These are phyloP conservation scores for Xylaria sp. DNA, from an alignment of 2,329 filamentous ascomycete genomes.

Conservation along the genomic window DNA sequence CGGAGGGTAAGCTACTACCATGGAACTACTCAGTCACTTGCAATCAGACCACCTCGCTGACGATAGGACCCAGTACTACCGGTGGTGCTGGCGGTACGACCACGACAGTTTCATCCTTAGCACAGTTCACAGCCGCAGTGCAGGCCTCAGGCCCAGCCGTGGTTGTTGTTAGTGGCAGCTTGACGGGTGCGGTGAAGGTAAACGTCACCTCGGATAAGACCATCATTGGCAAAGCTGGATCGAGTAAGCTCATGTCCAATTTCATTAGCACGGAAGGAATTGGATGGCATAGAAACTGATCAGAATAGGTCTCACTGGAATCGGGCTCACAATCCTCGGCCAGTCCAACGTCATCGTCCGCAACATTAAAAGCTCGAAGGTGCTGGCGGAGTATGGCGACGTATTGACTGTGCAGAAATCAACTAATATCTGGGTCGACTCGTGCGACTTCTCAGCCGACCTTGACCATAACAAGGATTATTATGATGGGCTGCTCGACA, in stretches of 20 bases:
- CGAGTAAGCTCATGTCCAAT: constrained; percentile 35
- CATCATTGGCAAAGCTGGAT: constrained; percentile 55
- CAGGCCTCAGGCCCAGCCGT: constrained; percentile 56
- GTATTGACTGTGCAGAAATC: constrained; percentile 56
- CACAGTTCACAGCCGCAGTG: constrained; percentile 58
- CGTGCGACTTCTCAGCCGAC: constrained; percentile 65
- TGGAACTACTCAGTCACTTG: background rate
- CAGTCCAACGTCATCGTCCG: constrained; percentile 62
- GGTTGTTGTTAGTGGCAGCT: constrained; percentile 55
- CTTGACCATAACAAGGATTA: constrained; percentile 66
- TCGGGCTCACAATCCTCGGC: constrained; percentile 59
- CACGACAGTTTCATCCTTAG: constrained; percentile 60
- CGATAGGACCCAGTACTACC: constrained; percentile 53
- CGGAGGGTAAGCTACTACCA: constrained; percentile 33
- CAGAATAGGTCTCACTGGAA: constrained; percentile 47
- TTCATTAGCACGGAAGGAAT: background rate
- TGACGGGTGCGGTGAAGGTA: constrained; percentile 54
- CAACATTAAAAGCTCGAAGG: constrained; percentile 60
- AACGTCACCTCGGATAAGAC: constrained; percentile 58
- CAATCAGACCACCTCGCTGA: constrained; percentile 1
- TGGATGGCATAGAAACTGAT: background rate
- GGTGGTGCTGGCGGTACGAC: constrained; percentile 62
- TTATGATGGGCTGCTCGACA: constrained; percentile 69
- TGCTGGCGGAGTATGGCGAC: constrained; percentile 56
- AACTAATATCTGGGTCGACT: constrained; percentile 66